Conservation (phyloP, 108 stramenopile species). For the Discostella stelligeroides region DNA sequence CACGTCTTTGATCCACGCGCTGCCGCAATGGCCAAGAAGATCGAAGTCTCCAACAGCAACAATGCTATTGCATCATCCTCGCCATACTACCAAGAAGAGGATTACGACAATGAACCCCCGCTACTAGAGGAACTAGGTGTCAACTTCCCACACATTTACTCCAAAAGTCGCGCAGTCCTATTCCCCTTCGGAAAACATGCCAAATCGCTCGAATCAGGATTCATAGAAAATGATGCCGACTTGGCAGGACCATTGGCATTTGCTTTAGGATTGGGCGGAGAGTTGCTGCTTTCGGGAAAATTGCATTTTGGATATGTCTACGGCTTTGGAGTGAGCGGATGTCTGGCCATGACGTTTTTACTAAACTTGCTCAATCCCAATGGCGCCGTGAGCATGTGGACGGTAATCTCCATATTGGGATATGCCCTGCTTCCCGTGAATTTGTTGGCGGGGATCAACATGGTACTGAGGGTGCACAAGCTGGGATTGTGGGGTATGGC, state of each 20-base stretch:
- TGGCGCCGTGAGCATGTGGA: slow-evolving; percentile 78
- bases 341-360: slow-evolving; percentile 82
- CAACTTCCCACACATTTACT: slow-evolving; percentile 91
- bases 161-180: slow-evolving; percentile 91
- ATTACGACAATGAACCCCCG: slow-evolving; percentile 95
- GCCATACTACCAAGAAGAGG: slow-evolving; percentile 35
- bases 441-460: slow-evolving; percentile 87
- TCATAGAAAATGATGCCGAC: slow-evolving; percentile 85
- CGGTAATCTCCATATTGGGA: slow-evolving; percentile 90
- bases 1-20: slow-evolving; percentile 45
- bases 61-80: slow-evolving; percentile 5
- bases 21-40: not conserved
- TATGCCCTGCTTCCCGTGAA: slow-evolving; percentile 98
- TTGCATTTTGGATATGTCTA: slow-evolving; percentile 98
- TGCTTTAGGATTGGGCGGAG: slow-evolving; percentile 84
- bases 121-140: slow-evolving; percentile 98
- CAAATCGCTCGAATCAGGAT: slow-evolving; percentile 29
- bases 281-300: slow-evolving; percentile 92
- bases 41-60: slow-evolving; percentile 1
- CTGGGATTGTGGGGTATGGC: slow-evolving; percentile 75
- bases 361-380: slow-evolving; percentile 91
- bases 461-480: slow-evolving; percentile 69
- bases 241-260: slow-evolving; percentile 97
- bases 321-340: slow-evolving; percentile 95
- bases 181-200: slow-evolving; percentile 63